Evolutionary conservation across 805 yeast species (phyloP).

Genomic region (Pichia pseudocactophila): DNA sequence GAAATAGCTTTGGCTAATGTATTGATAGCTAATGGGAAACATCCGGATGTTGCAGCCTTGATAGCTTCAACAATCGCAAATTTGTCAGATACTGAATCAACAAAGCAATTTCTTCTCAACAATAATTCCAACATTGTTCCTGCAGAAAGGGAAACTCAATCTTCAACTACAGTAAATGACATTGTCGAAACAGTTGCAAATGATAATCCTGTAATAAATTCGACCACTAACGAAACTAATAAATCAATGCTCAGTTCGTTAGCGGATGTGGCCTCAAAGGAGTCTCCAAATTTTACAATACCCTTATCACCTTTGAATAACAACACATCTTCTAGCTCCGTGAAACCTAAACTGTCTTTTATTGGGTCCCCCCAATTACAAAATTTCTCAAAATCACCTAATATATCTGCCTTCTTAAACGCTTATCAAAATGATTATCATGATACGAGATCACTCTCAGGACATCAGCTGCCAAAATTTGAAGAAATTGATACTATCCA

Average conservation of each 20-base stretch:
- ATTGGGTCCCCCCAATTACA: neutral
- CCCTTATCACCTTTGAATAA: conserved; percentile 9
- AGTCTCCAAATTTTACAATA: conserved; percentile 11
- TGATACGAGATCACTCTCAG: neutral
- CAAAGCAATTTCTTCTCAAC: conserved; percentile 11
- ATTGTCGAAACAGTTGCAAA: too few species aligned
- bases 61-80: conserved; percentile 21
- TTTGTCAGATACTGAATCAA: conserved; percentile 14
- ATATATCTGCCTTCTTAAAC: neutral
- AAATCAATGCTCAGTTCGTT: conserved; percentile 11
- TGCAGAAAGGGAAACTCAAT: too few species aligned
- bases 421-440: neutral
- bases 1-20: conserved; percentile 44
- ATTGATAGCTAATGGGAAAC: conserved; percentile 41
- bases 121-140: neutral
- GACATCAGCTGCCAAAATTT: conserved; percentile 1
- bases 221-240: neutral
- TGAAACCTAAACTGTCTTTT: neutral
- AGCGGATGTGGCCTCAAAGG: conserved; percentile 17
- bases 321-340: neutral
- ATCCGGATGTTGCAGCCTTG: conserved; percentile 33
- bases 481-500: conserved; percentile 3
- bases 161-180: too few species aligned
- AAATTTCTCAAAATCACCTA: conserved; percentile 6
- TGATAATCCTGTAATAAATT: conserved; percentile 2